These are phyloP conservation scores for Candida koratica DNA, from an alignment of 805 yeast genomes.

Conservation along the genomic window DNA sequence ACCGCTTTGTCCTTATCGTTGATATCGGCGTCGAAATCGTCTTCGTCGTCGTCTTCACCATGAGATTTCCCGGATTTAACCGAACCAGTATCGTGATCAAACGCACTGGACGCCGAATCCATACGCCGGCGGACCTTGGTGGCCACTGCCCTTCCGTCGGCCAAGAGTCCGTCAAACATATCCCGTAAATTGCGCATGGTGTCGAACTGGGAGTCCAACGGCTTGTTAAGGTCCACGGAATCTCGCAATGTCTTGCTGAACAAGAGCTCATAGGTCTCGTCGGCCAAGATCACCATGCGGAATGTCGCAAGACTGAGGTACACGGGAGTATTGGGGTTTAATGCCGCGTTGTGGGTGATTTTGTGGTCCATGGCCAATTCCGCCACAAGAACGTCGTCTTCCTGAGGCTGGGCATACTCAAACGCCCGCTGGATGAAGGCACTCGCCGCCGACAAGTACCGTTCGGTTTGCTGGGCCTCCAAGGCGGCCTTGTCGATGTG, in stretches of 20 bases:
- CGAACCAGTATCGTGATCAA: conserved; percentile 22
- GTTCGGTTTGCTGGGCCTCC: conserved; percentile 62
- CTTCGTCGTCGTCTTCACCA: conserved; percentile 47
- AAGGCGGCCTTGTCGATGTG: conserved; percentile 60
- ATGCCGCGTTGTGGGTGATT: conserved; percentile 68
- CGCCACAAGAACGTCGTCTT: conserved; percentile 32
- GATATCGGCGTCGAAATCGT: conserved; percentile 34
- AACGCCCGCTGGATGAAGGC: conserved; percentile 82
- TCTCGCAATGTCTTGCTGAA: conserved; percentile 65
- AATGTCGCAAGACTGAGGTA: conserved; percentile 79
- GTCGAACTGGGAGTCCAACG: conserved; percentile 43
- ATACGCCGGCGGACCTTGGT: conserved; percentile 82
- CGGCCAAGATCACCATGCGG: conserved; percentile 91
- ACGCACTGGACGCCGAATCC: conserved; percentile 58
- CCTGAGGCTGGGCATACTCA: conserved; percentile 79
- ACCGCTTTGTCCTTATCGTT: conserved; percentile 46
- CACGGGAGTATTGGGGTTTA: conserved; percentile 76
- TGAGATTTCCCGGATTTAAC: conserved; percentile 23
- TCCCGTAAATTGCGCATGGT: conserved; percentile 65
- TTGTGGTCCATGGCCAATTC: conserved; percentile 35
- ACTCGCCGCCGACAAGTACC: conserved; percentile 85
- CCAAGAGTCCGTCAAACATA: conserved; percentile 85
- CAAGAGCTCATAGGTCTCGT: conserved; percentile 84
- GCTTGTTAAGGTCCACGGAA: conserved; percentile 64
- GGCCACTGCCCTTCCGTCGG: conserved; percentile 91